Evolutionary conservation across 257 asterid species (phyloP).

Genomic region (Solanum bukasovii): DNA sequence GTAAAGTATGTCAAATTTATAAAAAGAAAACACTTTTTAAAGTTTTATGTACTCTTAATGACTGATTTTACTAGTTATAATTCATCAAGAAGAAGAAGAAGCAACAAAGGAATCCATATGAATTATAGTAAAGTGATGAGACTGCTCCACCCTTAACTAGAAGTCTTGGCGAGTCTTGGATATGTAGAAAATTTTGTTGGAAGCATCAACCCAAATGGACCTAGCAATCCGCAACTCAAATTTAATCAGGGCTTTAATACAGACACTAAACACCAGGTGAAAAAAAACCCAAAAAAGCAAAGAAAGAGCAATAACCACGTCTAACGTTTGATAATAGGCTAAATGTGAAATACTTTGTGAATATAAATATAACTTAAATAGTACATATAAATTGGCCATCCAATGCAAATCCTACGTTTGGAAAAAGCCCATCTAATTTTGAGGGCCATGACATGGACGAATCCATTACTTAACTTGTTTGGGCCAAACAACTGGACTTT

Average conservation of each 20-base stretch:
- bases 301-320: background rate
- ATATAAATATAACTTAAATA: background rate
- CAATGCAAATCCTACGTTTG: background rate
- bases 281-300: background rate
- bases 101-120: background rate
- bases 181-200: background rate
- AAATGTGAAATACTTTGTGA: background rate
- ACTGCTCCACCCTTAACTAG: too few relatives aligned
- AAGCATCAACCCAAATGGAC: background rate
- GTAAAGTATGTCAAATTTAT: too few relatives aligned
- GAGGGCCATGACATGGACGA: background rate
- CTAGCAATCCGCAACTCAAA: fast-evolving
- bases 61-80: background rate
- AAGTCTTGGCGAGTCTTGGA: too few relatives aligned
- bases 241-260: background rate
- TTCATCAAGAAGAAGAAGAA: background rate
- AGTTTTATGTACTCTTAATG: background rate
- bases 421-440: background rate
- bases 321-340: background rate
- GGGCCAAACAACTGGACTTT: background rate
- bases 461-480: background rate
- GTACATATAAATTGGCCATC: background rate
- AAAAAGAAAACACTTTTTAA: too few relatives aligned
- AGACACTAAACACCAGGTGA: too few relatives aligned
- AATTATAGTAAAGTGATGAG: background rate